A percentile compares a stretch with the other conserved stretches of the same genome.
Conservation (phyloP, 192 early-diverging fungal species). For the Phycomyces blakesleeanus region DNA sequence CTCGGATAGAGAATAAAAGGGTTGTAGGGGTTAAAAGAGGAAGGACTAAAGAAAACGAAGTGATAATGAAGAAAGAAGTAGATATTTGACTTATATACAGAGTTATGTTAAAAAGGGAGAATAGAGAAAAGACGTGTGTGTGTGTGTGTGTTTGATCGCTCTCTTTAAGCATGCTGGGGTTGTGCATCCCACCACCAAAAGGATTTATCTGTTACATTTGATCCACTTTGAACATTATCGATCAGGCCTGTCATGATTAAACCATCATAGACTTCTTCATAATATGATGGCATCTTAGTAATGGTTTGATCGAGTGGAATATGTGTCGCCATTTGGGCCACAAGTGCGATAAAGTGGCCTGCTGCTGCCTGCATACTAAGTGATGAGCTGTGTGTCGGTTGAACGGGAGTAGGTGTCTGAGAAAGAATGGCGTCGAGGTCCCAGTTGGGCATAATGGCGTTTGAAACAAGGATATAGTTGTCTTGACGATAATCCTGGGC, state of each 20-base stretch:
- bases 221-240: neutral
- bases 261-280: conserved; percentile 28
- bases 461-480: conserved; percentile 24
- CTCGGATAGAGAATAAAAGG: too few relatives aligned
- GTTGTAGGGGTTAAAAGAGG: neutral
- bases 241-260: conserved; percentile 24
- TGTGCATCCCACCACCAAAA: conserved; percentile 28
- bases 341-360: neutral
- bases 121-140: neutral
- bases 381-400: neutral
- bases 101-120: neutral
- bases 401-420: neutral
- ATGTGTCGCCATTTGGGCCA: neutral
- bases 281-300: conserved; percentile 10
- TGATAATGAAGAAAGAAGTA: neutral
- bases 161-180: neutral
- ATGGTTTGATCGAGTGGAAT: neutral
- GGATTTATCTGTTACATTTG: conserved; percentile 2
- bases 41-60: neutral
- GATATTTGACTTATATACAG: neutral
- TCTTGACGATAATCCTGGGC: conserved; percentile 31
- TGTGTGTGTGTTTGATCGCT: neutral
- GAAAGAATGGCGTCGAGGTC: conserved; percentile 15
- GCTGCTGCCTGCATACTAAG: too few relatives aligned
- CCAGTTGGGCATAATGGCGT: conserved; percentile 28